A percentile compares a stretch with the other conserved stretches of the same genome.
phyloP scores from a whole-genome alignment of 23 red algal genomes.

The Gracilariopsis chorda region DNA sequence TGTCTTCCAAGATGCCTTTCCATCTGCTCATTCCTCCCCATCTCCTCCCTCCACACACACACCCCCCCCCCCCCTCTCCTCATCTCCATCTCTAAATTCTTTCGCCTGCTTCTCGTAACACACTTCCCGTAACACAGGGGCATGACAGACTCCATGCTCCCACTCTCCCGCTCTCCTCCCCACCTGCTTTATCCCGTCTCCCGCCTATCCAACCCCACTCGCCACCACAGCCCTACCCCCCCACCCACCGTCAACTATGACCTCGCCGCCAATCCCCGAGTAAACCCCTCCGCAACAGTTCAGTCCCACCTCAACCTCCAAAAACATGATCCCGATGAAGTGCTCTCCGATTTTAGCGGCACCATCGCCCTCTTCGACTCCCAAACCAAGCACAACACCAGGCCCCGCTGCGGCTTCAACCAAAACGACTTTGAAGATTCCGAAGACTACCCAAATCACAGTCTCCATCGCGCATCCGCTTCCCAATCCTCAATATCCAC shows the following conservation, averaged over 20 bases:
- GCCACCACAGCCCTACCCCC: not conserved
- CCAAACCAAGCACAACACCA: not conserved
- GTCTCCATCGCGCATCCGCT: not conserved
- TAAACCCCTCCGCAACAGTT: not conserved
- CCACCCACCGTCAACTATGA: not conserved
- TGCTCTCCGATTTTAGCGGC: not conserved
- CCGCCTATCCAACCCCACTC: not conserved
- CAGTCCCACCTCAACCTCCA: not conserved
- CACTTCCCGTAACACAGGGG: not conserved
- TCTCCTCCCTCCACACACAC: not conserved
- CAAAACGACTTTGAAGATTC: constrained; percentile 7
- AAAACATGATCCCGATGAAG: not conserved
- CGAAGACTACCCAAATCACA: not conserved
- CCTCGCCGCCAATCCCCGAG: no score
- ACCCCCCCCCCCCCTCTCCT: not conserved
- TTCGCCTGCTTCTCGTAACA: not conserved
- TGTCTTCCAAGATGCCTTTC: no score
- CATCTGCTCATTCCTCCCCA: not conserved
- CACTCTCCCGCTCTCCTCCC: not conserved
- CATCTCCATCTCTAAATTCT: not conserved
- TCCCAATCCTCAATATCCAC: not conserved
- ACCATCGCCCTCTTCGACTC: not conserved
- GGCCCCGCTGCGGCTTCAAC: not conserved
- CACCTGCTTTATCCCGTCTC: not conserved
- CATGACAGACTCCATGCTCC: not conserved